These are phyloP conservation scores for Camelina neglecta DNA, from an alignment of 345 rosid species.

Conservation along the genomic window DNA sequence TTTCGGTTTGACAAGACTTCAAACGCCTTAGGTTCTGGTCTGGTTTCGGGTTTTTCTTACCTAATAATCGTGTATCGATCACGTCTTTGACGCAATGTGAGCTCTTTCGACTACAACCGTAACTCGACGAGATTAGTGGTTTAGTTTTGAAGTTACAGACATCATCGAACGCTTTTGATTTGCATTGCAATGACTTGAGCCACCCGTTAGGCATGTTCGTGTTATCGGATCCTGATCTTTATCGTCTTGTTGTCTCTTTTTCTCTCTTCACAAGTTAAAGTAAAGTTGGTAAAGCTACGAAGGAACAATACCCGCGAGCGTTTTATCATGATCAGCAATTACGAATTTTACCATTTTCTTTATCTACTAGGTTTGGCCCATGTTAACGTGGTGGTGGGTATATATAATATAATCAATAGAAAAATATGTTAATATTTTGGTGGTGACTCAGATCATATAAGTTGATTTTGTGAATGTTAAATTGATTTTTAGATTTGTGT, in stretches of 20 bases:
- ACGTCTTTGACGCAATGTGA: constrained; percentile 62
- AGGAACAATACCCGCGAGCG: constrained; percentile 20
- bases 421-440: neutral
- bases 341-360: neutral
- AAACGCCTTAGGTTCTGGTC: constrained; percentile 36
- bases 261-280: constrained; percentile 11
- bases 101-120: constrained; percentile 64
- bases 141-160: constrained; percentile 53
- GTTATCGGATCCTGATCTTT: constrained; percentile 16
- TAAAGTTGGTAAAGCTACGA: neutral
- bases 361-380: constrained; percentile 34
- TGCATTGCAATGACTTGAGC: constrained; percentile 86
- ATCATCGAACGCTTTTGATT: constrained; percentile 81
- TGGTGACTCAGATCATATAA: neutral
- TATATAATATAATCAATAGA: neutral
- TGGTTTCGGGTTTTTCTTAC: constrained; percentile 28
- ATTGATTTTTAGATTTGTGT: neutral
- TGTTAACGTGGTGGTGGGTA: neutral
- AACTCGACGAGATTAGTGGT: constrained; percentile 14
- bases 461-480: neutral
- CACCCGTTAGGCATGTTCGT: constrained; percentile 72
- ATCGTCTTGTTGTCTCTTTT: neutral
- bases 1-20: constrained; percentile 39
- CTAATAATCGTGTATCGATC: constrained; percentile 49
- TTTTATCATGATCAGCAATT: constrained; percentile 7